Conservation (phyloP, 1,284 basidiomycete species). For the Rhodotorula sp. region DNA sequence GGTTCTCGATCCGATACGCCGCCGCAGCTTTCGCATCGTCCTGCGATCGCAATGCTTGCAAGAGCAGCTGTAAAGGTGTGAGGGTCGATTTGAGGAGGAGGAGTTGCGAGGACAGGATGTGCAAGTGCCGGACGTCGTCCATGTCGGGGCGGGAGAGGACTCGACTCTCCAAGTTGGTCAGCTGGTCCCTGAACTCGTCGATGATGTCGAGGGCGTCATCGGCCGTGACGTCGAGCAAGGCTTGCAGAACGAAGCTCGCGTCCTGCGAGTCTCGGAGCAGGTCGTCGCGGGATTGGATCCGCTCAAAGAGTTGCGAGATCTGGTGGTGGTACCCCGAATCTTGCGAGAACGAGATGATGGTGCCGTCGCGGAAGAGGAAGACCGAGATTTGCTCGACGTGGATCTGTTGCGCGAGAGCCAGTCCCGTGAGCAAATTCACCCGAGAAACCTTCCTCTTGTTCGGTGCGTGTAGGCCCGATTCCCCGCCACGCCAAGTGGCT, state of each 20-base stretch:
- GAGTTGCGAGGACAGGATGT: slow-evolving; percentile 32
- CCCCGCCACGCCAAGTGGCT: no score
- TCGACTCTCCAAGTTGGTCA: slow-evolving; percentile 23
- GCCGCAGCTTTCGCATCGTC: slow-evolving; percentile 36
- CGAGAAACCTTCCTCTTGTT: background rate
- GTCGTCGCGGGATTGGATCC: slow-evolving; percentile 20
- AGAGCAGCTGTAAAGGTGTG: slow-evolving; percentile 23
- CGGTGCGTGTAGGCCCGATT: background rate
- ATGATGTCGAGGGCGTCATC: slow-evolving; percentile 25
- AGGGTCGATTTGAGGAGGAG: slow-evolving; percentile 38
- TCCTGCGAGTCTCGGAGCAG: slow-evolving; percentile 34
- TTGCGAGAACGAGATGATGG: slow-evolving; percentile 30
- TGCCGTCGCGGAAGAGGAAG: slow-evolving; percentile 32
- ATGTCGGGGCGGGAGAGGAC: slow-evolving; percentile 21
- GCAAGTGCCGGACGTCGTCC: slow-evolving; percentile 27
- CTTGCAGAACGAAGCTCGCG: slow-evolving; percentile 28
- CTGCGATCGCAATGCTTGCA: slow-evolving; percentile 22
- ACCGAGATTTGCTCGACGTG: slow-evolving; percentile 35
- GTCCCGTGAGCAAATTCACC: background rate
- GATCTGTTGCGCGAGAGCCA: slow-evolving; percentile 9
- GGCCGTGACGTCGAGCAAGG: slow-evolving; percentile 28
- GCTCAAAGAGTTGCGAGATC: slow-evolving; percentile 26
- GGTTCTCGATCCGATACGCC: slow-evolving; percentile 12
- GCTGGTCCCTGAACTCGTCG: slow-evolving; percentile 27
- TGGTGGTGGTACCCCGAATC: slow-evolving; percentile 32